A percentile compares a stretch with the other conserved stretches of the same genome.
Evolutionary conservation across 2,329 filamentous ascomycete genomes (phyloP).

Genomic region (Botryotinia calthae): DNA sequence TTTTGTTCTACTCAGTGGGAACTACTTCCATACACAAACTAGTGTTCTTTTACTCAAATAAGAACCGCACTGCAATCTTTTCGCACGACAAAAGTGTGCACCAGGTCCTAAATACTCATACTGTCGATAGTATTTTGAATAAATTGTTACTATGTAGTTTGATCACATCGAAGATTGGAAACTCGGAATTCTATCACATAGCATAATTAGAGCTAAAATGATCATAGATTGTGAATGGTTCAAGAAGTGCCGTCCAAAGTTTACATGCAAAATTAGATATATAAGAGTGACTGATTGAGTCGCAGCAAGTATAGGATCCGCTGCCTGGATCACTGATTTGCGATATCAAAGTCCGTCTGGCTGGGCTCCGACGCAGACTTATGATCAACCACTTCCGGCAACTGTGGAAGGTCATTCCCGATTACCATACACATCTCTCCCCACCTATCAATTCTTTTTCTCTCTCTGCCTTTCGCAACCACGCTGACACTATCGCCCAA

Average conservation of each 20-base stretch:
- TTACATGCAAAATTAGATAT: too few relatives aligned
- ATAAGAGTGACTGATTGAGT: neutral
- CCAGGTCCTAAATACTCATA: neutral
- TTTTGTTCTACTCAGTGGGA: neutral
- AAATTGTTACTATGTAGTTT: neutral
- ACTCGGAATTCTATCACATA: neutral
- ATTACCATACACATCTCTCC: neutral
- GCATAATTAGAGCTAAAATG: neutral
- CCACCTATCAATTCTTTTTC: constrained; percentile 18
- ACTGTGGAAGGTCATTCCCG: neutral
- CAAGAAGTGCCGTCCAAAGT: neutral
- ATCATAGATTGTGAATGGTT: neutral
- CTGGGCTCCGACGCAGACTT: neutral
- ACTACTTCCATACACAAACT: neutral
- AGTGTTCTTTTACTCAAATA: neutral
- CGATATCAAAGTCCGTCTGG: neutral
- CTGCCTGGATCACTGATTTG: neutral
- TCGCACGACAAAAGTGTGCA: neutral
- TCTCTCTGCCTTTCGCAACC: constrained; percentile 13
- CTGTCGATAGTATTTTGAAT: neutral
- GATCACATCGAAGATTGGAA: neutral
- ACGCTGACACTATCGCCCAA: constrained; percentile 15
- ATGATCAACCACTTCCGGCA: neutral
- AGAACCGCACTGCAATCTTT: neutral
- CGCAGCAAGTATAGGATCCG: neutral